phyloP scores from a whole-genome alignment of 179 eudicot genomes.

The Sideroxylon spinosum region DNA sequence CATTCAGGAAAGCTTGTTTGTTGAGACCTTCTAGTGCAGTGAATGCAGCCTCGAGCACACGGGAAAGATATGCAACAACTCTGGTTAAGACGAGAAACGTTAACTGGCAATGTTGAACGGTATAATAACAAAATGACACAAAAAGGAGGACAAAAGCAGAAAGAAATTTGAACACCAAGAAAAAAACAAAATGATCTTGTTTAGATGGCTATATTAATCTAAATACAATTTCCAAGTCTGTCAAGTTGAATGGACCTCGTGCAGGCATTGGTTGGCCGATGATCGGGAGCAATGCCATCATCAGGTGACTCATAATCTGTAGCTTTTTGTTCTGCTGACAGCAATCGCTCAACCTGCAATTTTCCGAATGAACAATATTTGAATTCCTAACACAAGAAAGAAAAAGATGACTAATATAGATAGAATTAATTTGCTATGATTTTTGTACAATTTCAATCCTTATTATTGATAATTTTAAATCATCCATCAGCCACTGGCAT shows the following conservation, averaged over 20 bases:
- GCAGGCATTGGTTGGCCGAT: conserved; percentile 90
- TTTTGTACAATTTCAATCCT: too few relatives aligned
- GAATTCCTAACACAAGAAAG: neutral
- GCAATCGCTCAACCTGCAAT: conserved; percentile 79
- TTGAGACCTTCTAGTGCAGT: conserved; percentile 95
- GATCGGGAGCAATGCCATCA: conserved; percentile 90
- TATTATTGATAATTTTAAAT: too few relatives aligned
- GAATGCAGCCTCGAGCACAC: conserved; percentile 93
- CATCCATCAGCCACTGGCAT: too few relatives aligned
- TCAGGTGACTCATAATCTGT: conserved; percentile 91
- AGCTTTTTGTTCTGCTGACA: conserved; percentile 91
- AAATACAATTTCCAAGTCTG: neutral
- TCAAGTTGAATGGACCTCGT: conserved; percentile 52
- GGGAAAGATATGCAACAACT: conserved; percentile 92
- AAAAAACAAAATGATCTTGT: neutral
- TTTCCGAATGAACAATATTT: neutral
- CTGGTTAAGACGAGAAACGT: conserved; percentile 34
- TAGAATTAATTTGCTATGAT: too few relatives aligned
- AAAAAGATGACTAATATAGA: too few relatives aligned
- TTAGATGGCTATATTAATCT: neutral
- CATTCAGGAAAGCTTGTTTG: conserved; percentile 94
- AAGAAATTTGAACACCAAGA: neutral
- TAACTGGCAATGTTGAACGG: conserved; percentile 16
- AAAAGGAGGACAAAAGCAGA: conserved; percentile 4
- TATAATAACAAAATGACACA: neutral